Percentiles rank a stretch among this genome's conserved stretches.
Conservation (phyloP, 306 rosid genomes). For the Vigna mungo region DNA sequence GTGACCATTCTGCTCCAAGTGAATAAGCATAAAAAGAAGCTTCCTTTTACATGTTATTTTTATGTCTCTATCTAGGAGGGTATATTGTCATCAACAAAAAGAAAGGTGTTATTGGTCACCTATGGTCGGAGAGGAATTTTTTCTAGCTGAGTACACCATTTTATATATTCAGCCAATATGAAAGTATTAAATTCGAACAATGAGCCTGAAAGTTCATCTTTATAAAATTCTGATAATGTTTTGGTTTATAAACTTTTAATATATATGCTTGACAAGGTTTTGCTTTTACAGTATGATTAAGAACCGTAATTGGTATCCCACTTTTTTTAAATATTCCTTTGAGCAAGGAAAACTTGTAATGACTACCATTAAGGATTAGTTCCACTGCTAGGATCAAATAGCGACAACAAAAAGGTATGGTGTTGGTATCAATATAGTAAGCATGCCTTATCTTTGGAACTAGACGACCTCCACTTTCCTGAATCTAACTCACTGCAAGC, state of each 20-base stretch:
- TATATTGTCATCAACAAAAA: not conserved
- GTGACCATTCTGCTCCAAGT: not conserved
- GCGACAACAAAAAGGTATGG: not conserved
- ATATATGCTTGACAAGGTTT: too few relatives aligned
- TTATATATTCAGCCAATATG: too few relatives aligned
- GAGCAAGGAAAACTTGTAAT: not conserved
- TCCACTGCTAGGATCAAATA: not conserved
- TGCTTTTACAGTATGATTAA: too few relatives aligned
- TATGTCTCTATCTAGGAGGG: not conserved
- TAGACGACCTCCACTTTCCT: not conserved
- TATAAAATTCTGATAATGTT: not conserved
- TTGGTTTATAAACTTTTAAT: too few relatives aligned
- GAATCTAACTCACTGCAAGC: not conserved
- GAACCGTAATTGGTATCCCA: too few relatives aligned
- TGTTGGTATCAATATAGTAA: not conserved
- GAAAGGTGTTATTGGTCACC: not conserved
- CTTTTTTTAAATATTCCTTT: not conserved
- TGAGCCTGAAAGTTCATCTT: not conserved
- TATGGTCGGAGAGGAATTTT: not conserved
- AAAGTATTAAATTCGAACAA: not conserved
- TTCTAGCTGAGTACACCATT: not conserved
- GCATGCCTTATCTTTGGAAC: not conserved
- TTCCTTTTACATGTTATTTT: not conserved
- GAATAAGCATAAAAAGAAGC: not conserved
- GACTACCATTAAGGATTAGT: not conserved